Conservation (phyloP, 1,284 basidiomycete species). For the Cutaneotrichosporon cyanovorans region DNA sequence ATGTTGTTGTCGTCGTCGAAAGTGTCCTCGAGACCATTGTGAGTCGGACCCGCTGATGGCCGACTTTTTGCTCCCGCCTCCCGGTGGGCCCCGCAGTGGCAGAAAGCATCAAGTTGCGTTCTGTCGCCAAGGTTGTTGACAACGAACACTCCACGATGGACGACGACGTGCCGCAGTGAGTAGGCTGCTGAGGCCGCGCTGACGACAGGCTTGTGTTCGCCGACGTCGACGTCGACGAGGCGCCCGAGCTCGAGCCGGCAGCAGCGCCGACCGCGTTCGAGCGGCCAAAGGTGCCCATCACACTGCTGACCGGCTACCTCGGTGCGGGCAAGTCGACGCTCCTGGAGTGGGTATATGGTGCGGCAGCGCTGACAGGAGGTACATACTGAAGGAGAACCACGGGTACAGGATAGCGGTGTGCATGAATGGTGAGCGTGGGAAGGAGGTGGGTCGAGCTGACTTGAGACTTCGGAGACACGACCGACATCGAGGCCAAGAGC, state of each 20-base stretch:
- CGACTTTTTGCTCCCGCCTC: slow-evolving; percentile 6
- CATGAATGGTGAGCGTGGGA: slow-evolving; percentile 61
- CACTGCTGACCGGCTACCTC: slow-evolving; percentile 83
- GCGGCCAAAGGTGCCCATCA: slow-evolving; percentile 61
- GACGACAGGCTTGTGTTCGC: slow-evolving; percentile 8
- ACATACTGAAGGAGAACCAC: slow-evolving; percentile 82
- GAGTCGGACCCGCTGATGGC: not conserved
- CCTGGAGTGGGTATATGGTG: slow-evolving; percentile 47
- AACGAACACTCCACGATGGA: slow-evolving; percentile 4
- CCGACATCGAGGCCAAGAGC: slow-evolving; percentile 46
- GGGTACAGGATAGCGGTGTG: slow-evolving; percentile 92
- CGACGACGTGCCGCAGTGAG: slow-evolving; percentile 14
- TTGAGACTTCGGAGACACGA: slow-evolving; percentile 47
- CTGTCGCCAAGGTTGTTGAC: not conserved
- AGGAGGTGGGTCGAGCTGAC: not conserved
- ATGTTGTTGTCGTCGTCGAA: no score
- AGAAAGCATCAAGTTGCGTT: no score
- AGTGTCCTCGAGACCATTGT: no score
- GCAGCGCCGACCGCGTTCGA: slow-evolving; percentile 14
- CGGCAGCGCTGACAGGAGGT: slow-evolving; percentile 47
- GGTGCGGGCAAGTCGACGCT: slow-evolving; percentile 82
- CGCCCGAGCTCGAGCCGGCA: not conserved
- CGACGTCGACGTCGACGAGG: slow-evolving; percentile 1
- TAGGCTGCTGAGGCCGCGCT: not conserved
- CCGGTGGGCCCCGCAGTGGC: slow-evolving; percentile 1